Percentiles rank a stretch among this genome's conserved stretches.
These are phyloP conservation scores for Candida piceae DNA, from an alignment of 805 yeast species.

Conservation along the genomic window DNA sequence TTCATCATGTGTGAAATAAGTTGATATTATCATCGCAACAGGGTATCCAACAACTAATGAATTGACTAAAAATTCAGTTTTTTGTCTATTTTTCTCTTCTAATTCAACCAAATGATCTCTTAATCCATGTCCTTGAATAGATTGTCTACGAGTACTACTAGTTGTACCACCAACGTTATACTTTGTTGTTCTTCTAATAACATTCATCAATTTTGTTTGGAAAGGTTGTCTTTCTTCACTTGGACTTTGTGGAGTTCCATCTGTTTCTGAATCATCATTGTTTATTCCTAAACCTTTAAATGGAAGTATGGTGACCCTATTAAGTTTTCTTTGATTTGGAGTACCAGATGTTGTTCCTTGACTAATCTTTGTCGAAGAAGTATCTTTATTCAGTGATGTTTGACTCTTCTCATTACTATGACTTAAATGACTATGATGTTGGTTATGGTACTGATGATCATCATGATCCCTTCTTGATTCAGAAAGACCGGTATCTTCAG, in stretches of 20 bases:
- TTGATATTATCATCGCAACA: constrained; percentile 67
- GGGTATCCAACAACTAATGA: constrained; percentile 66
- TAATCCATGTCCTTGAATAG: constrained; percentile 6
- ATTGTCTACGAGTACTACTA: constrained; percentile 2
- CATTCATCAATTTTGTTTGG: constrained; percentile 16
- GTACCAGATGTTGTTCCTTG: too few species aligned
- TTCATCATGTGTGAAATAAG: constrained; percentile 73
- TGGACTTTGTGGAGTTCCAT: not conserved
- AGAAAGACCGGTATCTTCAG: constrained; percentile 2
- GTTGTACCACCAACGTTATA: constrained; percentile 1
- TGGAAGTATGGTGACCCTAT: constrained; percentile 14
- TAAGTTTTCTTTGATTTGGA: not conserved
- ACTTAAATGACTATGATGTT: too few species aligned
- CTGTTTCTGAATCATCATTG: not conserved
- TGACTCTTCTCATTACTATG: not conserved
- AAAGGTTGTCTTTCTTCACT: constrained; percentile 14
- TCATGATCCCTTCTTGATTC: not conserved
- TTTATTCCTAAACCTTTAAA: constrained; percentile 7
- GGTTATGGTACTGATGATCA: too few species aligned
- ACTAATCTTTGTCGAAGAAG: not conserved
- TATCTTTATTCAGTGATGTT: not conserved
- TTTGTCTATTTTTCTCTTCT: constrained; percentile 20
- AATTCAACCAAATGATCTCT: constrained; percentile 17
- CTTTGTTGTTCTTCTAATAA: constrained; percentile 11
- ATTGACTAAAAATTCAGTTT: constrained; percentile 34